Conservation (phyloP, 371 early-diverging fungal genomes). For the Mortierella sp. region DNA sequence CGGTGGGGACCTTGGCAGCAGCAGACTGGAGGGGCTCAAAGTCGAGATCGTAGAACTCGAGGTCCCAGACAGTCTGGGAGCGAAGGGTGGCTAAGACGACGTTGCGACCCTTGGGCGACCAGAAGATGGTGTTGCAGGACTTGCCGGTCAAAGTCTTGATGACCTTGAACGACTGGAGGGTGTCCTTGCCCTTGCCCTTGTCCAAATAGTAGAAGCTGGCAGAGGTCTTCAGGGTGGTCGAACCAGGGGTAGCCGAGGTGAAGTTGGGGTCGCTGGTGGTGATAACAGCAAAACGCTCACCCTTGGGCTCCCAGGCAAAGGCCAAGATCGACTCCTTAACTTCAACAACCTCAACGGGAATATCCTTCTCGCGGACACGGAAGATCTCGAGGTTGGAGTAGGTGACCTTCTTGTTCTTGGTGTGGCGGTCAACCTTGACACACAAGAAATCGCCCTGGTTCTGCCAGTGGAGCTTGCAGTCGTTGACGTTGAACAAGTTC, state of each 20-base stretch:
- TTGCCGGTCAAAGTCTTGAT: conserved; percentile 84
- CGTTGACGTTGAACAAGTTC: conserved; percentile 95
- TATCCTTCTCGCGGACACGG: conserved; percentile 90
- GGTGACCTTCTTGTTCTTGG: conserved; percentile 93
- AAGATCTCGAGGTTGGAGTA: conserved; percentile 95
- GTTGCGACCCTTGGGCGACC: conserved; percentile 98
- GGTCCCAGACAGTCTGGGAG: conserved; percentile 80
- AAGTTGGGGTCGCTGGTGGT: conserved; percentile 77
- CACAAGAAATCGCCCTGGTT: conserved; percentile 90
- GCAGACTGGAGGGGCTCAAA: conserved; percentile 76
- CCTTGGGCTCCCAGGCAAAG: conserved; percentile 96
- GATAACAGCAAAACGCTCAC: conserved; percentile 89
- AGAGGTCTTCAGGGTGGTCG: conserved; percentile 76
- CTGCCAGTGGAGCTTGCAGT: conserved; percentile 95
- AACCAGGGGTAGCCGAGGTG: conserved; percentile 66
- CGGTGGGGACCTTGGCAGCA: conserved; percentile 63
- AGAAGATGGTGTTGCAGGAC: conserved; percentile 86
- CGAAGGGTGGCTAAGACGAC: conserved; percentile 91
- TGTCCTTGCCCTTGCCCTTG: conserved; percentile 67
- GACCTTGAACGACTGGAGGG: conserved; percentile 75
- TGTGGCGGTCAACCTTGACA: conserved; percentile 92
- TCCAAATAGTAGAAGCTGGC: conserved; percentile 89
- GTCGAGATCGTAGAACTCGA: conserved; percentile 96
- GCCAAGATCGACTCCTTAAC: conserved; percentile 85
- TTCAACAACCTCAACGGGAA: conserved; percentile 96